These are phyloP conservation scores for Colletotrichum spinosum DNA, from an alignment of 2,329 filamentous ascomycete genomes.

Conservation along the genomic window DNA sequence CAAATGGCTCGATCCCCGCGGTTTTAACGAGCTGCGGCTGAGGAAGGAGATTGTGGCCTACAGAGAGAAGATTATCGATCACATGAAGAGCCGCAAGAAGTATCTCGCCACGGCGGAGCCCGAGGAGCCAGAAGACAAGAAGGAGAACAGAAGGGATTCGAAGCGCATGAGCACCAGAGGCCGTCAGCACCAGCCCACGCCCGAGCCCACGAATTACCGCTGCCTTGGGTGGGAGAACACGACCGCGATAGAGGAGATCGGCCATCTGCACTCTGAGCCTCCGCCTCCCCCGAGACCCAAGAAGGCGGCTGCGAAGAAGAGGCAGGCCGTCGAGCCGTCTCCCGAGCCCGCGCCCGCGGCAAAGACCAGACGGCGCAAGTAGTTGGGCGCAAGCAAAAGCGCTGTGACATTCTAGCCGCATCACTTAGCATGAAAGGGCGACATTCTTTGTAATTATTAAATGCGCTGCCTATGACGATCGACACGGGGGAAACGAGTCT, in stretches of 20 bases:
- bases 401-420: neutral
- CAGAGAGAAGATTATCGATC: conserved; percentile 78
- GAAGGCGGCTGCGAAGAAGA: conserved; percentile 63
- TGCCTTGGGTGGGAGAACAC: conserved; percentile 68
- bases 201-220: conserved; percentile 59
- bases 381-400: neutral
- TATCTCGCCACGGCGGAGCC: conserved; percentile 71
- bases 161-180: conserved; percentile 59
- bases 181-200: conserved; percentile 58
- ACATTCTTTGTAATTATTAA: conserved; percentile 29
- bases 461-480: conserved; percentile 3
- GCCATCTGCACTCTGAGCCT: conserved; percentile 67
- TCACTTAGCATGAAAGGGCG: neutral
- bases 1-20: conserved; percentile 88
- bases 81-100: conserved; percentile 83
- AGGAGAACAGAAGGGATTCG: conserved; percentile 36
- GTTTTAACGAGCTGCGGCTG: conserved; percentile 86
- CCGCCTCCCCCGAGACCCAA: conserved; percentile 62
- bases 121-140: conserved; percentile 49
- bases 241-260: conserved; percentile 67
- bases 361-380: conserved; percentile 41
- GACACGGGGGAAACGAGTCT: conserved; percentile 8
- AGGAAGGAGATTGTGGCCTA: conserved; percentile 86
- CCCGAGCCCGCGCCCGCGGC: conserved; percentile 40
- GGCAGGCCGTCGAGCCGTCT: conserved; percentile 51